phyloP scores from a whole-genome alignment of 2,329 filamentous ascomycete species.

The Camptophora hylomeconis region DNA sequence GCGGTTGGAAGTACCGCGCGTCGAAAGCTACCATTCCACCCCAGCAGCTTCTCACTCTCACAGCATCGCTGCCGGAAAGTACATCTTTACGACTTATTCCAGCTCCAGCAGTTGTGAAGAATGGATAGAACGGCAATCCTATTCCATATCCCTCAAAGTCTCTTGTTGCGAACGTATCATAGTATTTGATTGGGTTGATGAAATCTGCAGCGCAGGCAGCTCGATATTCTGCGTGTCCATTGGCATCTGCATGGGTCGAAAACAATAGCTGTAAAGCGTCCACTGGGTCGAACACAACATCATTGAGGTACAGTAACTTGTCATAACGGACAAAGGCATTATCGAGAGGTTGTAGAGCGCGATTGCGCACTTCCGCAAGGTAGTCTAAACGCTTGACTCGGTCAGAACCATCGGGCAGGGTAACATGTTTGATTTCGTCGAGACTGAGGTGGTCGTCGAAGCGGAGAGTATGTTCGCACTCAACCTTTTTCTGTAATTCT shows the following conservation, averaged over 20 bases:
- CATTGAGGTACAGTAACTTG: conserved; percentile 51
- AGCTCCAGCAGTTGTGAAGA: conserved; percentile 44
- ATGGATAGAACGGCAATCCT: conserved; percentile 60
- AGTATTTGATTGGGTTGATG: conserved; percentile 59
- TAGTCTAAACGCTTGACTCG: conserved; percentile 63
- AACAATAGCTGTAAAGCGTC: conserved; percentile 49
- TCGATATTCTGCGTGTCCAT: conserved; percentile 47
- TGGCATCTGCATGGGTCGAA: conserved; percentile 40
- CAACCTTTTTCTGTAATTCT: conserved; percentile 37
- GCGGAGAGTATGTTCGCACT: conserved; percentile 41
- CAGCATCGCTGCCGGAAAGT: conserved; percentile 42
- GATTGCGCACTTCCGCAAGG: conserved; percentile 59
- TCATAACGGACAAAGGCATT: conserved; percentile 34
- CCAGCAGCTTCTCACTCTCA: conserved; percentile 63
- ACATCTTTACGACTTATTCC: conserved; percentile 50
- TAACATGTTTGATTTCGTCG: conserved; percentile 44
- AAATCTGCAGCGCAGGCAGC: conserved; percentile 67
- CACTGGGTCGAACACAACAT: conserved; percentile 49
- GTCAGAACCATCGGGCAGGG: conserved; percentile 47
- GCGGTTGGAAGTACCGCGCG: conserved; percentile 30
- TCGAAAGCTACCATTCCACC: conserved; percentile 54
- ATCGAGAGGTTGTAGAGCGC: conserved; percentile 51
- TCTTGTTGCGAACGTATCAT: conserved; percentile 63
- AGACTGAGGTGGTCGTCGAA: conserved; percentile 47
- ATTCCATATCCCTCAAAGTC: conserved; percentile 56